These are phyloP conservation scores for Colletotrichum sp. DNA, from an alignment of 2,329 filamentous ascomycete genomes.

Conservation along the genomic window DNA sequence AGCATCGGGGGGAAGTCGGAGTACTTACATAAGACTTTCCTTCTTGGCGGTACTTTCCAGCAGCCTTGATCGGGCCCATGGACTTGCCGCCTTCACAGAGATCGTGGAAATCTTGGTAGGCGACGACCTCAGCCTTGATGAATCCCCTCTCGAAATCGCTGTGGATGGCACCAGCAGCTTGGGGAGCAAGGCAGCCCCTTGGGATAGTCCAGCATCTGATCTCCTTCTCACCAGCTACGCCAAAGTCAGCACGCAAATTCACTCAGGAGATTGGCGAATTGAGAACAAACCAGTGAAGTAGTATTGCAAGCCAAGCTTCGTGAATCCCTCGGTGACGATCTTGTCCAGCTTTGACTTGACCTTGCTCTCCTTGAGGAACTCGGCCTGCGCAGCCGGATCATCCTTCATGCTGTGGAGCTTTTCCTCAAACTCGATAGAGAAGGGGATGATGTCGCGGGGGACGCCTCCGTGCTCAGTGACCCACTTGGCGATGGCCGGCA, in stretches of 20 bases:
- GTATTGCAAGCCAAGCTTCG: conserved; percentile 47
- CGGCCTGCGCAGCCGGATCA: conserved; percentile 35
- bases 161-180: conserved; percentile 46
- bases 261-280: neutral
- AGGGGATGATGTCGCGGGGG: conserved; percentile 45
- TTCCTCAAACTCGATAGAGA: conserved; percentile 50
- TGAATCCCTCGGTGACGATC: conserved; percentile 49
- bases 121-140: conserved; percentile 50
- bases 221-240: conserved; percentile 46
- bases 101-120: conserved; percentile 49
- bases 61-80: conserved; percentile 49
- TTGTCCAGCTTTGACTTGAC: conserved; percentile 46
- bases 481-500: conserved; percentile 48
- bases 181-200: conserved; percentile 40
- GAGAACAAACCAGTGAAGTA: conserved; percentile 42
- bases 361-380: conserved; percentile 43
- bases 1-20: neutral
- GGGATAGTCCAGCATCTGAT: conserved; percentile 49
- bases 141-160: conserved; percentile 48
- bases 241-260: neutral
- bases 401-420: conserved; percentile 43
- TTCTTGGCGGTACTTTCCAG: conserved; percentile 49
- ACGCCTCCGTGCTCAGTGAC: conserved; percentile 47
- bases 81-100: conserved; percentile 46
- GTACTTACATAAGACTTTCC: conserved; percentile 44